A percentile compares a stretch with the other conserved stretches of the same genome.
Conservation (phyloP, 306 rosid species). For the Citrullus amarus region DNA sequence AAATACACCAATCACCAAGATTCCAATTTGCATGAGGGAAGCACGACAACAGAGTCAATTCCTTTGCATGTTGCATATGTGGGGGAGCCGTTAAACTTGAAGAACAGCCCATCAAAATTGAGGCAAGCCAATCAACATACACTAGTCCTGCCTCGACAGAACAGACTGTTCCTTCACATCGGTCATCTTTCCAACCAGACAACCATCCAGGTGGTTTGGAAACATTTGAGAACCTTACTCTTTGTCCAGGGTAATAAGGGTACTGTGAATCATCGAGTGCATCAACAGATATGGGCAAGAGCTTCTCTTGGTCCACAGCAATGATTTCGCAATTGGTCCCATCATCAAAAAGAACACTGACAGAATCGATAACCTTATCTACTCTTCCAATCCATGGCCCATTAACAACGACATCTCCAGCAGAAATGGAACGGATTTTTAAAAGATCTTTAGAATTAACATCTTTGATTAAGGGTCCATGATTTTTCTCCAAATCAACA, state of each 20-base stretch:
- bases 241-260: conserved; percentile 92
- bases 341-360: conserved; percentile 60
- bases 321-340: conserved; percentile 55
- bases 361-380: conserved; percentile 57
- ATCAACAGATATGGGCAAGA: conserved; percentile 47
- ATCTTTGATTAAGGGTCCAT: conserved; percentile 47
- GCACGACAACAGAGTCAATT: conserved; percentile 62
- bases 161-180: conserved; percentile 64
- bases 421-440: conserved; percentile 70
- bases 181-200: conserved; percentile 71
- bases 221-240: conserved; percentile 53
- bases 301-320: conserved; percentile 48
- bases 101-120: conserved; percentile 36
- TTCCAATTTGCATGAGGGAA: conserved; percentile 81
- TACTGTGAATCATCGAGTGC: conserved; percentile 73
- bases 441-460: conserved; percentile 51
- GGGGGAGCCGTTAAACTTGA: conserved; percentile 39
- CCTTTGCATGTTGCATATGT: conserved; percentile 49
- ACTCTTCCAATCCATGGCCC: conserved; percentile 92
- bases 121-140: conserved; percentile 65
- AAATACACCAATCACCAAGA: conserved; percentile 94
- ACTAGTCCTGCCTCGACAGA: conserved; percentile 74
- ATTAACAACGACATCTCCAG: conserved; percentile 59
- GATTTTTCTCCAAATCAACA: conserved; percentile 64
- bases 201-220: conserved; percentile 68